These are phyloP conservation scores for Aspergillus carbonarius DNA, from an alignment of 2,329 filamentous ascomycete genomes.

Conservation along the genomic window DNA sequence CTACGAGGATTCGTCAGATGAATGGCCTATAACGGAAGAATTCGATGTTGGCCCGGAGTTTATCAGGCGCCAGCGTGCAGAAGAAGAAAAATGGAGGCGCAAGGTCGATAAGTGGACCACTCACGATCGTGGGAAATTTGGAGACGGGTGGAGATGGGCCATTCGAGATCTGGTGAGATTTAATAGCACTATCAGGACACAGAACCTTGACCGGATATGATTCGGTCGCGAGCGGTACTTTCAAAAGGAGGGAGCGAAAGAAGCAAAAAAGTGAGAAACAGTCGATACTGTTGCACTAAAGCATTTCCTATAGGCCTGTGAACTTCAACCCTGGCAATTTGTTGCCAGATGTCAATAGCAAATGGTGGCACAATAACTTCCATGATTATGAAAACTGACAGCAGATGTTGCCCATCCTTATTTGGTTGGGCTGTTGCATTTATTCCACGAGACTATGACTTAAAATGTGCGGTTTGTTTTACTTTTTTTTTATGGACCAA, in stretches of 20 bases:
- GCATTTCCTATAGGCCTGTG: background rate
- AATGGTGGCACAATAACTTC: background rate
- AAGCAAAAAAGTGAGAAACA: background rate
- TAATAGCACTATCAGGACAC: constrained; percentile 21
- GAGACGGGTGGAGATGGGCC: constrained; percentile 73
- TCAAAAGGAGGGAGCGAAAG: background rate
- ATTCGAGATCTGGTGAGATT: constrained; percentile 52
- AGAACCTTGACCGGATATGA: constrained; percentile 11
- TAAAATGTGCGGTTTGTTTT: background rate
- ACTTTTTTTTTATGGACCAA: background rate
- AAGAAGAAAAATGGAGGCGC: constrained; percentile 86
- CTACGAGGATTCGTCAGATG: constrained; percentile 56
- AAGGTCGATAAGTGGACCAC: constrained; percentile 85
- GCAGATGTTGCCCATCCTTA: background rate
- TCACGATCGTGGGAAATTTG: constrained; percentile 48
- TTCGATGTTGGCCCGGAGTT: constrained; percentile 98
- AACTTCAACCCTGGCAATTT: background rate
- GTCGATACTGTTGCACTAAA: background rate
- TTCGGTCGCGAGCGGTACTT: constrained; percentile 1
- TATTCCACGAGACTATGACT: background rate
- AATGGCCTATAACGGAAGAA: constrained; percentile 89
- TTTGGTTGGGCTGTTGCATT: background rate
- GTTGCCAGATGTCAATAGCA: background rate
- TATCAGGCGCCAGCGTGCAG: constrained; percentile 80
- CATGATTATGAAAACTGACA: background rate